These are phyloP conservation scores for Alternaria sp. DNA, from an alignment of 2,329 filamentous ascomycete species.

Conservation along the genomic window DNA sequence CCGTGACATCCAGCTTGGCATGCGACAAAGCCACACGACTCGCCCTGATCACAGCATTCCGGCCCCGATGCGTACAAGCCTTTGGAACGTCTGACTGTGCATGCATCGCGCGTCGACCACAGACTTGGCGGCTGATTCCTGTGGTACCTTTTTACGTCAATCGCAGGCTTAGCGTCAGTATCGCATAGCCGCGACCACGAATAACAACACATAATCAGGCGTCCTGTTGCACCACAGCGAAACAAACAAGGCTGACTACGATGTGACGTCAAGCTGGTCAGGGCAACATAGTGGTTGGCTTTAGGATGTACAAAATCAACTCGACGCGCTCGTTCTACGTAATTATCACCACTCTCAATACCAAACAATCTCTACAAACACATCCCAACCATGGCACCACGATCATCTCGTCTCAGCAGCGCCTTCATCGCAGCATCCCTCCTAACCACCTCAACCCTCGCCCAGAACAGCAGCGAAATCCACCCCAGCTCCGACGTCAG, in stretches of 20 bases:
- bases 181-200: not conserved
- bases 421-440: not conserved
- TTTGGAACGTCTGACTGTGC: no score
- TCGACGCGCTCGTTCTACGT: no score
- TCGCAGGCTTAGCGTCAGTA: not conserved
- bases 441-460: not conserved
- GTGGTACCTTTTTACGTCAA: not conserved
- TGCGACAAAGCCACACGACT: not conserved
- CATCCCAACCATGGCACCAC: not conserved
- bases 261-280: not conserved
- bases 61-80: not conserved
- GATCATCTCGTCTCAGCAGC: not conserved
- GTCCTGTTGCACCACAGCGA: not conserved
- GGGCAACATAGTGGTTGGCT: not conserved
- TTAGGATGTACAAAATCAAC: not conserved
- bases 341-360: not conserved
- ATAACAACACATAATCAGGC: not conserved
- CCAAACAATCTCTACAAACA: no score
- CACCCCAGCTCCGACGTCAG: not conserved
- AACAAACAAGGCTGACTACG: not conserved
- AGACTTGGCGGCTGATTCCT: not conserved
- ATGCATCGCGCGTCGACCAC: not conserved
- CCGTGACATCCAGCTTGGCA: not conserved
- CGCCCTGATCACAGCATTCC: no score
- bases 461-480: not conserved